Conservation (phyloP, 768 basidiomycete genomes). For the Cubamyces sp. region DNA sequence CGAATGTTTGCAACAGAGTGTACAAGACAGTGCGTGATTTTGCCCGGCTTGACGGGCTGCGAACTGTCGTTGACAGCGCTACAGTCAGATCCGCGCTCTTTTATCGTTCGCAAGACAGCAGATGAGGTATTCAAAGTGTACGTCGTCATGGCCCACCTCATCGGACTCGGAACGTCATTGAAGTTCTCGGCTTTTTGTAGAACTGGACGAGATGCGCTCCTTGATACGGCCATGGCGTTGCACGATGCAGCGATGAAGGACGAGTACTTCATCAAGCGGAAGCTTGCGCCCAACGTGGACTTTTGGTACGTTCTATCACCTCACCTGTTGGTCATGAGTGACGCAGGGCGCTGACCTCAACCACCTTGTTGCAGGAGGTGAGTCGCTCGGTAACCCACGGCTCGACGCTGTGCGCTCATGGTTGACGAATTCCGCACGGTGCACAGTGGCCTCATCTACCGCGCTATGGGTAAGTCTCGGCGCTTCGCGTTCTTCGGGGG, state of each 20-base stretch:
- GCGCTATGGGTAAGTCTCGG: constrained; percentile 76
- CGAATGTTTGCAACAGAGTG: constrained; percentile 43
- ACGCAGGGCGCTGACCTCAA: constrained; percentile 5
- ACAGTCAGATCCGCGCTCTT: constrained; percentile 88
- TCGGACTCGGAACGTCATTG: no score
- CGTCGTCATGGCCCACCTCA: constrained; percentile 29
- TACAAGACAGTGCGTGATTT: constrained; percentile 66
- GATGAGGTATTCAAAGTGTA: constrained; percentile 91
- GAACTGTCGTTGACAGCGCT: neutral
- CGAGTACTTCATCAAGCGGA: constrained; percentile 83
- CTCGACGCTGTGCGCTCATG: constrained; percentile 3
- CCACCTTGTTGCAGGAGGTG: constrained; percentile 53
- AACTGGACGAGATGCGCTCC: constrained; percentile 81
- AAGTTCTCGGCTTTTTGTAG: constrained; percentile 40
- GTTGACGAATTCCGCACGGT: constrained; percentile 15
- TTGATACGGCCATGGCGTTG: constrained; percentile 88
- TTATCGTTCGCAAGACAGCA: constrained; percentile 88
- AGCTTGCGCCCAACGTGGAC: constrained; percentile 88
- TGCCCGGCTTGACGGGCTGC: neutral
- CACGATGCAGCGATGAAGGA: constrained; percentile 91
- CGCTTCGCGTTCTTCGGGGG: constrained; percentile 2
- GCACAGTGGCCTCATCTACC: constrained; percentile 82
- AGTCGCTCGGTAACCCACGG: constrained; percentile 11
- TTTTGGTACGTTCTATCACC: constrained; percentile 67
- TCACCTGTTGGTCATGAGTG: neutral